Evolutionary conservation across 2,329 filamentous ascomycete genomes (phyloP), one percentile per base, ranked within the genome.

Genomic region (Gnomoniopsis smithogilvyi): DNA sequence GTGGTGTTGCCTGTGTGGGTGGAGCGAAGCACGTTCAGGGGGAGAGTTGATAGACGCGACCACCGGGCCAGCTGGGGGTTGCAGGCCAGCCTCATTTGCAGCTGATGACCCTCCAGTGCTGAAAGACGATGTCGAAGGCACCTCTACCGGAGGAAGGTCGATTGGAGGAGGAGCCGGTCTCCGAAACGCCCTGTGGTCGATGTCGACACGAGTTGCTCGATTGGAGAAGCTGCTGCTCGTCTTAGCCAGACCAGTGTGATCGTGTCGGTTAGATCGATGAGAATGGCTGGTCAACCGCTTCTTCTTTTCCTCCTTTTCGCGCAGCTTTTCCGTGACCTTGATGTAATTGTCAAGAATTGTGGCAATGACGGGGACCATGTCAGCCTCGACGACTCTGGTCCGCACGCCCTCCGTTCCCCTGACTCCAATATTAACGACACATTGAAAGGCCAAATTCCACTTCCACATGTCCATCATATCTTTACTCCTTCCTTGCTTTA

Each of bases 381-480:
- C 95, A 63, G 95, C 95, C 77, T 99, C 95, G 54, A 99, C 95
- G 2, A 99, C 94, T 65, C 95, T 85, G 59, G 95, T 98, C 67
- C 95, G 86, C 61, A 99, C 95, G 66, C 86, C 88, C 77, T 99
- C 95, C 14, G 95, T 97, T 61, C 95, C 95, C 66, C 95, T 86
- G 61, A 99, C 94, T 59, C 95, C 95, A 70, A 99, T 98, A 74
- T 99, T 99, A 72, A 99, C 95, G 64, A 98, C 93, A 74, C 95
- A 99, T 76, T 98, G 95, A 74, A 99, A 99, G 55, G 95, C 95
- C 63, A 99, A 83, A 71, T 97, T 99, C 95, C 95, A 99, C 77
- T 98, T 98, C 95, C 95, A 99, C 91, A 96, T 96, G 74, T 97
- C 94, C 94, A 98, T 97, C 87, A 97, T 89, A 73, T 99, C 94